phyloP scores from a whole-genome alignment of 2,329 filamentous ascomycete species.

The Curvularia hawaiiensis region DNA sequence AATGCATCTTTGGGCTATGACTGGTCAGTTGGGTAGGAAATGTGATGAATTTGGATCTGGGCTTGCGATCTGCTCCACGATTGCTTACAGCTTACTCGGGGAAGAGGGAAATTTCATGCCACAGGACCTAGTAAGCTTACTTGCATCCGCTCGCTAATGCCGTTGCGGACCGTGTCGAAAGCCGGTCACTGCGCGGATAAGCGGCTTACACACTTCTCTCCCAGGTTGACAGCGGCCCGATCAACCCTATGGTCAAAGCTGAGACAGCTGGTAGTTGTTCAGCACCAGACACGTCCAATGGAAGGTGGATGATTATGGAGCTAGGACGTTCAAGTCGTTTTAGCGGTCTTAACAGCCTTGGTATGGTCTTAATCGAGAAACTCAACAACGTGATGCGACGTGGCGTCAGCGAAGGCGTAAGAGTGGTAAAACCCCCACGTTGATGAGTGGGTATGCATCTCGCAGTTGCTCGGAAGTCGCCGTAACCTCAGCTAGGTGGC shows the following conservation, averaged over 20 bases:
- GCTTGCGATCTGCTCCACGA: constrained; percentile 4
- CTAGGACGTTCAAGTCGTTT: neutral
- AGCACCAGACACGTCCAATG: constrained; percentile 1
- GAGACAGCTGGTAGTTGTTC: constrained; percentile 4
- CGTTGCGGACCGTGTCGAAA: constrained; percentile 10
- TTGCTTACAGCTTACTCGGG: constrained; percentile 7
- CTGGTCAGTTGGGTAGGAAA: constrained; percentile 1
- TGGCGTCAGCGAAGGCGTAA: constrained; percentile 2
- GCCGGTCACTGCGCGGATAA: constrained; percentile 4
- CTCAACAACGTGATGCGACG: neutral
- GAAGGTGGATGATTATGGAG: neutral
- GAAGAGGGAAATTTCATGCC: constrained; percentile 3
- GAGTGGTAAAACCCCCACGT: constrained; percentile 11
- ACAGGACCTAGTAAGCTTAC: constrained; percentile 21
- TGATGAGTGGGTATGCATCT: constrained; percentile 1
- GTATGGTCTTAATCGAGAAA: constrained; percentile 3
- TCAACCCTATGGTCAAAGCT: constrained; percentile 3
- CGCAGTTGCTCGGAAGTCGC: neutral
- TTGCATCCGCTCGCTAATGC: constrained; percentile 15
- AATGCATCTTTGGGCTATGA: constrained; percentile 3
- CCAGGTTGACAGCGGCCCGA: constrained; percentile 9
- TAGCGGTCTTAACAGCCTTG: constrained; percentile 6
- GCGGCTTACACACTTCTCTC: neutral
- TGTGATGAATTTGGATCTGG: constrained; percentile 2
- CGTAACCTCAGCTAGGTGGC: neutral